These are phyloP conservation scores for Excoecaria agallocha DNA, from an alignment of 345 rosid species.

Conservation along the genomic window DNA sequence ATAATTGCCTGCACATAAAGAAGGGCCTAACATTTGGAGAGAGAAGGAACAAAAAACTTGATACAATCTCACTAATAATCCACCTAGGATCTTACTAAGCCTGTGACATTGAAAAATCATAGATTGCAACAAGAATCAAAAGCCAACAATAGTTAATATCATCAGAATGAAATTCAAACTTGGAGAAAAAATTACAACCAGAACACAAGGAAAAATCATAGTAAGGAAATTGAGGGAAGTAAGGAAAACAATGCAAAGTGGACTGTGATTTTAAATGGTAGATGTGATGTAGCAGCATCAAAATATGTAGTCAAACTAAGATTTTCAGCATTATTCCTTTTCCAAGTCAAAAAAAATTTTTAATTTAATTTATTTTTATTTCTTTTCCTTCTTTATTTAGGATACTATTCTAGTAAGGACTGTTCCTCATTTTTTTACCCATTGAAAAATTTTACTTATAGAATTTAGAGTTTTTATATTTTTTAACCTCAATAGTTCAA, in stretches of 20 bases:
- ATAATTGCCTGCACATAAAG: not conserved
- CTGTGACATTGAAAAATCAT: not conserved
- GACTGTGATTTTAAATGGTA: not conserved
- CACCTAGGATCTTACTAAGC: not conserved
- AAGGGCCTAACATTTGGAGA: not conserved
- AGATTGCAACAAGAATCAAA: no score
- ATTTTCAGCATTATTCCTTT: no score
- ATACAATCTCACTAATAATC: not conserved
- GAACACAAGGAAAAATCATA: not conserved
- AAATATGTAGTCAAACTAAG: no score
- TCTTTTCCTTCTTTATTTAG: no score
- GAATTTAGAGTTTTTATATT: no score
- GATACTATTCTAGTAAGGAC: no score
- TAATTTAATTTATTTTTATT: no score
- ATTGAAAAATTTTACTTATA: no score
- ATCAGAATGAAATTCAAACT: not conserved
- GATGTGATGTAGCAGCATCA: not conserved
- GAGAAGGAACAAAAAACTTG: not conserved
- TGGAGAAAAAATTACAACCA: not conserved
- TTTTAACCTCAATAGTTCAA: not conserved
- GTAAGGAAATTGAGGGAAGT: not conserved
- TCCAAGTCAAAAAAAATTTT: no score
- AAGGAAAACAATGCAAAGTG: not conserved
- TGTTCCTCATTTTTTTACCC: no score
- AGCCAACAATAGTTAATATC: no score